Conservation (phyloP, 345 rosid genomes). For the Moringa oleifera region DNA sequence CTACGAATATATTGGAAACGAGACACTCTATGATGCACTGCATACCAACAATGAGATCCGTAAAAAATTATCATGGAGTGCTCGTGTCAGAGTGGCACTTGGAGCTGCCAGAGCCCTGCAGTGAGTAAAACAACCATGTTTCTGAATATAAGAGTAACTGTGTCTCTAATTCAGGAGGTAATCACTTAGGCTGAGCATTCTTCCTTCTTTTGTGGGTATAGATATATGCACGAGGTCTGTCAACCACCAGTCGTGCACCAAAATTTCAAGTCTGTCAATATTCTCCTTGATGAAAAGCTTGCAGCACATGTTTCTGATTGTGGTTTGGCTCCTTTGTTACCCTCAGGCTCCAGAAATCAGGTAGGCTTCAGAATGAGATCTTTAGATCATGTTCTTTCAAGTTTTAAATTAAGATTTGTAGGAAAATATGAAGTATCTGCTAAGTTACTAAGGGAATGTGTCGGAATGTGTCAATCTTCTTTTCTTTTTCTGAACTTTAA, state of each 20-base stretch:
- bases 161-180: not conserved
- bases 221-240: constrained; percentile 87
- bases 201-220: constrained; percentile 22
- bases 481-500: no score
- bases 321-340: constrained; percentile 59
- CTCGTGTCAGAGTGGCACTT: constrained; percentile 62
- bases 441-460: no score
- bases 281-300: constrained; percentile 70
- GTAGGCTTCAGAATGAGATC: constrained; percentile 21
- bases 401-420: no score
- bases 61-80: constrained; percentile 67
- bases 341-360: constrained; percentile 53
- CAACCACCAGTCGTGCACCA: constrained; percentile 70
- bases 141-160: not conserved
- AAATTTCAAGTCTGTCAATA: constrained; percentile 72
- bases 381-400: no score
- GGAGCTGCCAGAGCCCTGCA: constrained; percentile 88
- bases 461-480: no score
- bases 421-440: no score
- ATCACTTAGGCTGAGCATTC: no score
- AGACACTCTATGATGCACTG: constrained; percentile 75
- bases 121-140: constrained; percentile 45
- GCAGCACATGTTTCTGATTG: constrained; percentile 70
- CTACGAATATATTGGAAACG: constrained; percentile 54
- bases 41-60: constrained; percentile 58